Conservation (phyloP, 2,329 filamentous ascomycete genomes). For the Monosporascus sp. region DNA sequence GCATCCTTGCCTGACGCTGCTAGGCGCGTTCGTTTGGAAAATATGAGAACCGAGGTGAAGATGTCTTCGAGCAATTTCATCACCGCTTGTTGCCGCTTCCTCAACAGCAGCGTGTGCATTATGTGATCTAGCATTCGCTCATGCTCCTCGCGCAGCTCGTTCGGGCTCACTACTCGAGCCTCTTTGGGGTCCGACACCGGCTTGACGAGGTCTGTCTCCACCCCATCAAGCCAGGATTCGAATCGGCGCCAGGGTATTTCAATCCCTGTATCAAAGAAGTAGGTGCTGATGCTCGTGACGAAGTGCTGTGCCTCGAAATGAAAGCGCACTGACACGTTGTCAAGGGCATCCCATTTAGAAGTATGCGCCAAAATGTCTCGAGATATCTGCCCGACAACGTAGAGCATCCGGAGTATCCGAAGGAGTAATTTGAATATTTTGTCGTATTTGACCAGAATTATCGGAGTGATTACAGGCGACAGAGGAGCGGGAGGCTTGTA, state of each 20-base stretch:
- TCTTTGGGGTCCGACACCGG: constrained; percentile 27
- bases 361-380: constrained; percentile 45
- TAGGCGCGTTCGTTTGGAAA: constrained; percentile 50
- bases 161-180: constrained; percentile 48
- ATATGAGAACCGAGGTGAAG: constrained; percentile 65
- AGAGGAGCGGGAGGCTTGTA: constrained; percentile 74
- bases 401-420: constrained; percentile 72
- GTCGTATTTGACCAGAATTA: constrained; percentile 75
- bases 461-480: constrained; percentile 65
- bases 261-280: constrained; percentile 77
- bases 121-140: constrained; percentile 71
- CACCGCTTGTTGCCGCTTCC: constrained; percentile 69
- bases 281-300: constrained; percentile 63
- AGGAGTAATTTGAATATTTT: constrained; percentile 76
- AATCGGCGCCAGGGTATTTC: constrained; percentile 68
- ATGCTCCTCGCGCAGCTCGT: constrained; percentile 63
- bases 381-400: constrained; percentile 63
- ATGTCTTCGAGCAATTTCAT: constrained; percentile 71
- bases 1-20: constrained; percentile 31
- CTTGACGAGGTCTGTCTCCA: constrained; percentile 52
- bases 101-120: constrained; percentile 65
- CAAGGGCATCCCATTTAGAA: constrained; percentile 29
- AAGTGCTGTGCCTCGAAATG: constrained; percentile 77
- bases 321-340: constrained; percentile 52
- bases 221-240: constrained; percentile 55